A percentile compares a stretch with the other conserved stretches of the same genome.
These are phyloP conservation scores for Amanita exitialis DNA, from an alignment of 768 basidiomycete species.

Conservation along the genomic window DNA sequence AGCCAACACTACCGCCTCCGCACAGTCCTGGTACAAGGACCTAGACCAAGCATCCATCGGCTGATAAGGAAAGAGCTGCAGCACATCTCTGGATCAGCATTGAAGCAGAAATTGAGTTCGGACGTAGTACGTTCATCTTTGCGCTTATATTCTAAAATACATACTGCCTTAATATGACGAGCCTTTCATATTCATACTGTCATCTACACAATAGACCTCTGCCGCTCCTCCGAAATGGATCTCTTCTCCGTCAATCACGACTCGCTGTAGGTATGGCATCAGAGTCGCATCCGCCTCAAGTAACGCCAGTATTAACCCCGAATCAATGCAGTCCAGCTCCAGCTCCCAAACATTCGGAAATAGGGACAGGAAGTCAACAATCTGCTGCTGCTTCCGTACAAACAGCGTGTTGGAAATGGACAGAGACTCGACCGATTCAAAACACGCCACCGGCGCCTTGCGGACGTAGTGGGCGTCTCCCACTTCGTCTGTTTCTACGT, in stretches of 20 bases:
- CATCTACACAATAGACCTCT: background rate
- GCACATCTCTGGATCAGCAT: too few relatives aligned
- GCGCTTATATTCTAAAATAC: too few relatives aligned
- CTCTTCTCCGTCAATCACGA: background rate
- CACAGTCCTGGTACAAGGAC: too few relatives aligned
- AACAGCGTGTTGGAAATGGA: constrained; percentile 1
- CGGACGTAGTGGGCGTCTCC: background rate
- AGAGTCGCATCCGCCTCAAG: background rate
- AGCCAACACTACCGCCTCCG: too few relatives aligned
- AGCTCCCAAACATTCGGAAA: constrained; percentile 1
- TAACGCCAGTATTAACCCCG: background rate
- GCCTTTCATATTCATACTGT: too few relatives aligned
- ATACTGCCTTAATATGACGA: too few relatives aligned
- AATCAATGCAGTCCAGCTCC: constrained; percentile 1
- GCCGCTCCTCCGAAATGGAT: background rate
- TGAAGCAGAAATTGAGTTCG: too few relatives aligned
- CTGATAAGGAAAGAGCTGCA: too few relatives aligned
- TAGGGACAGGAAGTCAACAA: background rate
- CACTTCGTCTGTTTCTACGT: background rate
- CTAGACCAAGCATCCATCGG: too few relatives aligned
- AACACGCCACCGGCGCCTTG: background rate
- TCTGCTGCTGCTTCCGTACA: background rate
- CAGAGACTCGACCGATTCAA: background rate
- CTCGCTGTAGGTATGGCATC: background rate
- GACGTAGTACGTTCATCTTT: too few relatives aligned